These are phyloP conservation scores for Butyriboletus loyo DNA, from an alignment of 768 basidiomycete genomes.

Conservation along the genomic window DNA sequence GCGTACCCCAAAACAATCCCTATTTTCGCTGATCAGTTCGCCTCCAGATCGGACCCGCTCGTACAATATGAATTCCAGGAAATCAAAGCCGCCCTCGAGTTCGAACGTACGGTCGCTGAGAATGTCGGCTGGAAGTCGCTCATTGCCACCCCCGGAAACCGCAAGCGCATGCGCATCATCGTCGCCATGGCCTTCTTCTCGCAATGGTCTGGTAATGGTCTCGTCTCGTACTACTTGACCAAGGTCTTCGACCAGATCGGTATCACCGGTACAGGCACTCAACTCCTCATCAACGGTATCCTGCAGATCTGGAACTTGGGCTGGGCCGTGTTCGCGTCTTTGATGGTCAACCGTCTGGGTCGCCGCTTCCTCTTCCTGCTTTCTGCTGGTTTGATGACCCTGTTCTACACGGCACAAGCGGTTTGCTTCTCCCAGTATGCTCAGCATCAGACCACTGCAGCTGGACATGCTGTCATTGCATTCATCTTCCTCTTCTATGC, in stretches of 20 bases:
- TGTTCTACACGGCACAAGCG: constrained; percentile 70
- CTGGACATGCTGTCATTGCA: constrained; percentile 72
- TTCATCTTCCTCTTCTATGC: constrained; percentile 85
- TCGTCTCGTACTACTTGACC: constrained; percentile 80
- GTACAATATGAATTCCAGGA: constrained; percentile 75
- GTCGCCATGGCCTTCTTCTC: constrained; percentile 80
- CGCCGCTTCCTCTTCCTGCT: constrained; percentile 69
- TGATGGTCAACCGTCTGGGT: constrained; percentile 62
- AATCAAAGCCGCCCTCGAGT: constrained; percentile 73
- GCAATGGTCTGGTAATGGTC: constrained; percentile 83
- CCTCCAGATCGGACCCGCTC: constrained; percentile 53
- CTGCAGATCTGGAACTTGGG: constrained; percentile 79
- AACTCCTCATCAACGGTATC: constrained; percentile 84
- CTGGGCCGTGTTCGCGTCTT: constrained; percentile 57
- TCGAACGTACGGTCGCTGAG: constrained; percentile 57
- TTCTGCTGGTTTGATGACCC: constrained; percentile 54
- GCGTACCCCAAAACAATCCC: constrained; percentile 8
- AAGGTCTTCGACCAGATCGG: constrained; percentile 68
- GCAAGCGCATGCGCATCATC: constrained; percentile 73
- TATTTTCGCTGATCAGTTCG: neutral
- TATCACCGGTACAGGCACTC: constrained; percentile 54
- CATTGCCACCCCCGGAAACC: constrained; percentile 65
- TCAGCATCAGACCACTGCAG: constrained; percentile 36
- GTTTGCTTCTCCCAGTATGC: constrained; percentile 59
- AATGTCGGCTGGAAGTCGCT: constrained; percentile 71